Evolutionary conservation across 2,329 filamentous ascomycete genomes (phyloP), one percentile per base, ranked within the genome.

Genomic region (Didymella sp.): DNA sequence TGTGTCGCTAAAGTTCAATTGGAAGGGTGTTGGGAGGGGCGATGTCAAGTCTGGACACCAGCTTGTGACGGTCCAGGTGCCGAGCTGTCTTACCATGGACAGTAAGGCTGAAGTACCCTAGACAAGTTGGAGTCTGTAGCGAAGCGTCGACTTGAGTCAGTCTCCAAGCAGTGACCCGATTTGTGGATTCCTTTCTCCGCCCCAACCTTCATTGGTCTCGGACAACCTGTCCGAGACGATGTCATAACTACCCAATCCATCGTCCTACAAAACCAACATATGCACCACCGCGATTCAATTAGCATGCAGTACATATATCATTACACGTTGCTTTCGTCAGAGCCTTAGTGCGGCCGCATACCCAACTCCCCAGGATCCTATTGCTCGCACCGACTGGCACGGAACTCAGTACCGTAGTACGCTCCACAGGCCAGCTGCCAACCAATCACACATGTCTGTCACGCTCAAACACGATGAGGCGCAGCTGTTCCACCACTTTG

Each of bases 401-500:
- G 35, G 33, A 17, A 35, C 33, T 38, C 12, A 22, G 8, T 22
- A 41, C 11, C 38, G 38, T 24, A 13, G 21, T 41, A 25, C 19
- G 19, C 21, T 41, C 12, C 24, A 42, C 22, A 19, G 40, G 15
- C 6, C 40, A 42, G n/a, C 22, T 28, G 24, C 24, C 15, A 3
- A 17, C 25, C 41, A 42, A 17, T 17, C n/a, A 35, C 37, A 50
- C 30, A 51, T 58, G 46, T 30, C 61, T 30, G 24, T 61, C 24
- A 24, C 60, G 15, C 46, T 70, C 38, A 66, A 53, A 7, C 58
- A 59, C 21, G 30, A 61, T 19, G 70, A 73, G 46, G 70, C 68
- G 4, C 25, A 57, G 13, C 58, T 73, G 8, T 60, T 73, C 22
- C 69, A 71, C 40, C 66, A 73, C 50, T 73, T 69, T 51, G 62